Base-by-base conservation (phyloP, 495 filamentous ascomycete genomes). In the Aspergillus sparsus region DNA sequence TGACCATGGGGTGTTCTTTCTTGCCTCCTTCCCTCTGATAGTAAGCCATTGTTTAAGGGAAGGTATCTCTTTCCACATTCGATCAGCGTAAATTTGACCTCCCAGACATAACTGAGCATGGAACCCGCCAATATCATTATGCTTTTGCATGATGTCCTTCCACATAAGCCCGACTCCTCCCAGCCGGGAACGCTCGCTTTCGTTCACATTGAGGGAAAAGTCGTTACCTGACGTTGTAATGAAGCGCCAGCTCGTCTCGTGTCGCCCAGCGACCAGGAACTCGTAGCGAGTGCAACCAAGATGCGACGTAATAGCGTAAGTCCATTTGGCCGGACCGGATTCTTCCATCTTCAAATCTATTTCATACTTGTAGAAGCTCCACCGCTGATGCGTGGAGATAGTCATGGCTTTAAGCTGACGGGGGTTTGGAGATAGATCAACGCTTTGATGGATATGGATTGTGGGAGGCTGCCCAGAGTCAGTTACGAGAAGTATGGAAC, bases 81-180 rank as follows among this genome's bases (percentile, higher is more conserved):
- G 79, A 74, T 98, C 94, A 0, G 92, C 95, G 73, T 95, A 98
- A 57, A 98, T 94, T 73, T 98, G 95, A 53, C 92, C 91, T 37
- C 94, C 94, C 2, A 97, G 79, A 21, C 92, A 93, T 7, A 98
- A 78, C 66, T 98, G 94, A 5, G 88, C 85, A 67, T 98, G 94
- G 74, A 98, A 98, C 9, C 94, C 94, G 53, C 92, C 92, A 66
- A 91, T 95, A 65, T 98, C 94, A 42, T 89, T 84, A 71, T 98
- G 95, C 80, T 97, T 98, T 73, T 96, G 93, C 73, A 98, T 84
- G 34, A 98, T 91, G 67, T 98, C 94, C 64, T 96, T 97, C 94
- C 94, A 98, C 94, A 98, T 96, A 69, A 90, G 92, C 0, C 92
- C 90, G 7, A 92, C 82, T 0, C 94, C 94, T 27, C 95, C 95